Percentiles rank a stretch among this genome's conserved stretches.
phyloP scores from a whole-genome alignment of 352 stramenopile species.

The Pythium pyrilobum region DNA sequence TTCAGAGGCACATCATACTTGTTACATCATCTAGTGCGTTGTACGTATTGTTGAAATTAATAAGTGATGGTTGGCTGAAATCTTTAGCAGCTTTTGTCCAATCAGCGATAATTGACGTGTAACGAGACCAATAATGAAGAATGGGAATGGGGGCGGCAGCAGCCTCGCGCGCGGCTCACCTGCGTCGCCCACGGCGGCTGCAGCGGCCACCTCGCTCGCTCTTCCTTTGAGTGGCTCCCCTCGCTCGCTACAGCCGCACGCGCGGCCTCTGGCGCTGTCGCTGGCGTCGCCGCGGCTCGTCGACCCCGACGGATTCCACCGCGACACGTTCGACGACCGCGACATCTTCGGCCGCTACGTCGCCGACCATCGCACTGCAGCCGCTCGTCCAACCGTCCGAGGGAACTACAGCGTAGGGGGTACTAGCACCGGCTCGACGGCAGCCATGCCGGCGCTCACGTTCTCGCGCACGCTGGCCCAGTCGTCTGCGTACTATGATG shows the following conservation, averaged over 20 bases:
- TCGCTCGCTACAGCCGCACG: too few relatives aligned
- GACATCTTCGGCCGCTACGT: slow-evolving; percentile 21
- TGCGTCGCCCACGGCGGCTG: too few relatives aligned
- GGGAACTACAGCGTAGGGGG: too few relatives aligned
- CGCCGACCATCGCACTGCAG: slow-evolving; percentile 1
- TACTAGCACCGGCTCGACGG: neutral
- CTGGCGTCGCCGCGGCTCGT: slow-evolving; percentile 9
- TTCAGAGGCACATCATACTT: neutral
- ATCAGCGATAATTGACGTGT: neutral
- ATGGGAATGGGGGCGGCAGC: neutral
- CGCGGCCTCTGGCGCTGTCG: neutral
- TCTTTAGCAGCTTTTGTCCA: too few relatives aligned
- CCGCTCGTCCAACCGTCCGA: too few relatives aligned
- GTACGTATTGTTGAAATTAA: neutral
- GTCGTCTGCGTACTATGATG: neutral
- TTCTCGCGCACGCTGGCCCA: slow-evolving; percentile 9
- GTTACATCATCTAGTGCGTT: neutral
- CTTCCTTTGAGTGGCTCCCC: too few relatives aligned
- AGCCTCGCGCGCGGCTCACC: neutral
- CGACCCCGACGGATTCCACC: slow-evolving; percentile 15
- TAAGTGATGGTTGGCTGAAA: neutral
- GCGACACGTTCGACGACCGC: slow-evolving; percentile 18
- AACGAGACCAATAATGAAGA: neutral
- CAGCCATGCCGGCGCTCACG: neutral
- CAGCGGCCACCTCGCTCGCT: too few relatives aligned